Percentiles rank a stretch among this genome's conserved stretches.
phyloP scores from a whole-genome alignment of 108 stramenopile species.

The Cyclotella choctawhatcheeana region DNA sequence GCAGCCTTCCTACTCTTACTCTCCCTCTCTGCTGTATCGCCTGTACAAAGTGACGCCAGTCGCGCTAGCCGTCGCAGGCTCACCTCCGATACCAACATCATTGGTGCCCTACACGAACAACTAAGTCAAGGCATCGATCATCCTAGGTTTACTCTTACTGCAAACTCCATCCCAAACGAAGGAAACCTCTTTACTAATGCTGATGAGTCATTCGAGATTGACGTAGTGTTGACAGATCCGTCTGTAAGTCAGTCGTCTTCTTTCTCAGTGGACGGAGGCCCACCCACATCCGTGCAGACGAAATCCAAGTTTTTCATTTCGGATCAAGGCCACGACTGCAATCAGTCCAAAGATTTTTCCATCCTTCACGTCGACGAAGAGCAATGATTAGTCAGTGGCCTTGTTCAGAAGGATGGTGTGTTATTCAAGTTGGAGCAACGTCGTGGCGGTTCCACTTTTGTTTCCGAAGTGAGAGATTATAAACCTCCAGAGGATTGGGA shows the following conservation, averaged over 20 bases:
- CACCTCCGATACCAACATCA: neutral
- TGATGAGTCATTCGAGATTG: neutral
- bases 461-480: neutral
- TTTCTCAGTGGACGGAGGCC: conserved; percentile 5
- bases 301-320: conserved; percentile 5
- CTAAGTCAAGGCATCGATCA: neutral
- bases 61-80: conserved; percentile 3
- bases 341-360: neutral
- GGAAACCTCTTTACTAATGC: neutral
- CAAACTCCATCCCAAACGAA: neutral
- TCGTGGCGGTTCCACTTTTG: neutral
- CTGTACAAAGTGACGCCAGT: neutral
- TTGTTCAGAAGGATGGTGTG: conserved; percentile 10
- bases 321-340: neutral
- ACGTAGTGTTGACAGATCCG: conserved; percentile 6
- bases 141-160: conserved; percentile 10
- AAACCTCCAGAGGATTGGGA: conserved; percentile 7
- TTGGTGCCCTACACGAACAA: neutral
- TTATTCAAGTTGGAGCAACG: conserved; percentile 12
- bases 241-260: neutral
- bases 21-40: neutral
- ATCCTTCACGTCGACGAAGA: conserved; percentile 2
- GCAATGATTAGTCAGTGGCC: neutral
- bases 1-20: neutral
- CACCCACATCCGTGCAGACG: neutral